phyloP scores from a whole-genome alignment of 2,329 filamentous ascomycete species.

The Diaporthe longicolla region DNA sequence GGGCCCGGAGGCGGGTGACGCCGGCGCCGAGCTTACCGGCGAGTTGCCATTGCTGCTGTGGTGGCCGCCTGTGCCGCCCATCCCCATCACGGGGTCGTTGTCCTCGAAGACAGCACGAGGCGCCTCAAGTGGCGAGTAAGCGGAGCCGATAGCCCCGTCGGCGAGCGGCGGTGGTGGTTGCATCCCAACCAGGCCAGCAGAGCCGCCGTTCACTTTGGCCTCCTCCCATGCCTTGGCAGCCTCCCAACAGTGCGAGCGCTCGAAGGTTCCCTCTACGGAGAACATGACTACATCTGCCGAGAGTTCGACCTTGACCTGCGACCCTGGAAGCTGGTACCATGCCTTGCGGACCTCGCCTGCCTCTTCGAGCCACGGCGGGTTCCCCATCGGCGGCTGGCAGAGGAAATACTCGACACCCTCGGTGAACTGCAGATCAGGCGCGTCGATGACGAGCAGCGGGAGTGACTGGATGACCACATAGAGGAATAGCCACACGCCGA shows the following conservation, averaged over 20 bases:
- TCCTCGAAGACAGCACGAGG: slow-evolving; percentile 50
- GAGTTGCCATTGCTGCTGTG: slow-evolving; percentile 44
- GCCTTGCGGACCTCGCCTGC: slow-evolving; percentile 74
- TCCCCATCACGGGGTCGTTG: slow-evolving; percentile 45
- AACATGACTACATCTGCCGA: slow-evolving; percentile 73
- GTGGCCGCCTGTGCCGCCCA: slow-evolving; percentile 38
- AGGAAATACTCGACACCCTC: slow-evolving; percentile 87
- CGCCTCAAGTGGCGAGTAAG: slow-evolving; percentile 48
- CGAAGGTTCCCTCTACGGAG: slow-evolving; percentile 72
- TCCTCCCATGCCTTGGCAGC: slow-evolving; percentile 66
- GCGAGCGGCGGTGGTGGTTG: slow-evolving; percentile 39
- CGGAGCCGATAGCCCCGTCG: slow-evolving; percentile 18
- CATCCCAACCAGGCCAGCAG: slow-evolving; percentile 49
- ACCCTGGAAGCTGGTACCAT: slow-evolving; percentile 82
- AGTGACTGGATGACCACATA: slow-evolving; percentile 84
- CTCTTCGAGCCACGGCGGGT: slow-evolving; percentile 80
- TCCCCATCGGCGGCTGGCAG: slow-evolving; percentile 80
- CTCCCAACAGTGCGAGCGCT: slow-evolving; percentile 70
- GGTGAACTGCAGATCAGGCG: slow-evolving; percentile 76
- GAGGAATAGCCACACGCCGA: slow-evolving; percentile 86
- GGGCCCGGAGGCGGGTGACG: slow-evolving; percentile 34
- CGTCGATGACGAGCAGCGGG: slow-evolving; percentile 83
- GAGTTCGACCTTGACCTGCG: slow-evolving; percentile 68
- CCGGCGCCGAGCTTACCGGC: slow-evolving; percentile 41
- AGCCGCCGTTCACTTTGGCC: slow-evolving; percentile 37